Conservation (phyloP, 805 yeast genomes). For the Phaffomyces antillensis region DNA sequence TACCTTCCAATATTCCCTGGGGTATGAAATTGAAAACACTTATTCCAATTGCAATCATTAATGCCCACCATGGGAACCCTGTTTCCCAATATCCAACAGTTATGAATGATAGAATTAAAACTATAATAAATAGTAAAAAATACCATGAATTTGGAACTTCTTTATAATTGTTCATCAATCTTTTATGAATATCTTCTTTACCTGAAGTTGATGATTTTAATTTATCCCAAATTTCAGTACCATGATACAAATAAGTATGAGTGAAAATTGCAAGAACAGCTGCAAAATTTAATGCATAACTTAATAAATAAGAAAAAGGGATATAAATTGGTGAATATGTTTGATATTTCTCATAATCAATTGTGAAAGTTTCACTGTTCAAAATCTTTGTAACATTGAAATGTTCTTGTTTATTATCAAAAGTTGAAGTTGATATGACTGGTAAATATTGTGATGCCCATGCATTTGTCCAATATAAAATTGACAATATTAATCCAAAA, state of each 20-base stretch:
- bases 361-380: conserved; percentile 30
- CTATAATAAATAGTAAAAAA: conserved; percentile 24
- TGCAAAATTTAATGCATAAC: conserved; percentile 55
- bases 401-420: conserved; percentile 37
- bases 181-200: conserved; percentile 38
- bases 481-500: conserved; percentile 43
- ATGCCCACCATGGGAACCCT: conserved; percentile 60
- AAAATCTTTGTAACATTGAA: conserved; percentile 44
- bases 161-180: conserved; percentile 47
- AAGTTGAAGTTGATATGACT: conserved; percentile 42
- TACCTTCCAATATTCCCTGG: conserved; percentile 49
- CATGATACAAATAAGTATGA: conserved; percentile 52
- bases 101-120: conserved; percentile 24
- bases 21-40: conserved; percentile 50
- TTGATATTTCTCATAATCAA: conserved; percentile 39
- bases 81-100: conserved; percentile 34
- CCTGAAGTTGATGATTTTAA: conserved; percentile 35
- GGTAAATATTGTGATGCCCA: conserved; percentile 59
- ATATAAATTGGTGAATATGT: conserved; percentile 52
- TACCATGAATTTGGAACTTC: conserved; percentile 61
- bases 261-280: conserved; percentile 54
- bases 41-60: conserved; percentile 47
- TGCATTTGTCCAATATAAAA: conserved; percentile 44
- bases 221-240: conserved; percentile 42
- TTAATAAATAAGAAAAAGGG: conserved; percentile 48